Base-by-base conservation (phyloP, 164 flowering plant genomes). In the Chloranthus sessilifolius region DNA sequence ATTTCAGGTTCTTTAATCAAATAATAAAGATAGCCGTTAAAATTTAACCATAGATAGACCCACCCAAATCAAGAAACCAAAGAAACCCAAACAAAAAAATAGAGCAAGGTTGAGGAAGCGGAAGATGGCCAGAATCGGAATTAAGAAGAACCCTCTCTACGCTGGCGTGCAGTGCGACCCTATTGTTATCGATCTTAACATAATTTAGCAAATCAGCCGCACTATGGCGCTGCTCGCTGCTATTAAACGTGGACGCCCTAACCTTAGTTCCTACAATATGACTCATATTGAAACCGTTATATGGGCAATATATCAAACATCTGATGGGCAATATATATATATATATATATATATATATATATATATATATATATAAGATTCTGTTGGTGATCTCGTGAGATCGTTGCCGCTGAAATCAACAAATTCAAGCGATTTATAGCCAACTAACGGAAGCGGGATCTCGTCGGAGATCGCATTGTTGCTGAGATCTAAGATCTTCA, bases 381-480 rank as follows among this genome's bases (percentile, higher is more conserved):
- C n/a, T n/a, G n/a, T n/a, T n/a, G n/a, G n/a, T n/a, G n/a, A n/a
- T n/a, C n/a, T n/a, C n/a, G n/a, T n/a, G 19, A 92, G 81, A 61
- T 78, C 70, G 69, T 91, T 91, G 47, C 66, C 72, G 74, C 98
- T 80, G 29, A 91, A 74, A 71, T 91, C 90, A 0, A 91, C 96
- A 30, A 83, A 62, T 56, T 91, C 96, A 19, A 91, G 74, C 2
- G 98, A 91, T 47, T 78, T 88, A 58, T 92, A 85, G 6, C 98
- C 98, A 2, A 96, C 98, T 59, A 91, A 64, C 1, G 96, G 87
- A 12, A 85, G 70, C 1, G 96, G 95, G 52, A 91, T 82, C 60
- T 85, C 94, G 16, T 96, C 98, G 10, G 85, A 82, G 42, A 91
- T 75, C 56, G 25, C 56, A 60, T 91, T 91, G 70, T 70, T 76